Evolutionary conservation across 345 rosid species (phyloP), one percentile per base, ranked within the genome.

Genomic region (Populus simonii): DNA sequence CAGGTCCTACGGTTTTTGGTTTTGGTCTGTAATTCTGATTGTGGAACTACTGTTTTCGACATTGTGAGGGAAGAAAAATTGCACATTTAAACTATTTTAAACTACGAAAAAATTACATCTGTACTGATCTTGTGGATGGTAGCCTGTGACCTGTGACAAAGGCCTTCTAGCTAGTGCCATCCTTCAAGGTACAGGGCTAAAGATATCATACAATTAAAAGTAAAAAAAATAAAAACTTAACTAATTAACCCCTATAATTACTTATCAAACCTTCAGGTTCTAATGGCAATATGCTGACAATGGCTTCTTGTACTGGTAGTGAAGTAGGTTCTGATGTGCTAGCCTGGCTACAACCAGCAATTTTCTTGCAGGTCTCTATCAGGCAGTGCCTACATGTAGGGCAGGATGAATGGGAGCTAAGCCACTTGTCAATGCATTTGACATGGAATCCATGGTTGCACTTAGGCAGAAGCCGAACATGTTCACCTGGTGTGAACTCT

Each of bases 401-500:
- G 79, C 96, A 92, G 20, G 94, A 89, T 35, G 90, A 81, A 79
- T 90, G 88, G 12, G 89, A 88, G 72, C 82, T 77, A 38, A 92
- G 94, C 92, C 96, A 92, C 77, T 82, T 84, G 74, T 90, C 93
- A 27, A 90, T 88, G 70, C 96, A 92, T 12, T 73, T 71, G 31
- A 89, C 89, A 63, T 91, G 96, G 77, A 90, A 91, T 2, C 93
- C 91, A 36, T 91, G 95, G 87, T 86, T 85, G 80, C 93, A 91
- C 65, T 86, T 88, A 1, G 93, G 96, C 41, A 92, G 86, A 36
- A 90, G 75, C 68, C 90, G 71, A 7, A 80, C 78, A 7, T 41
- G 71, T 22, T 90, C 94, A 38, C 88, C 87, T 0, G 77, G 17
- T 36, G 75, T 71, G 74, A 85, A 89, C 25, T 86, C 90, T 0